Percentiles rank a stretch among this genome's conserved stretches.
These are phyloP conservation scores for Solanum clarkiae DNA, from an alignment of 257 asterid species.

Conservation along the genomic window DNA sequence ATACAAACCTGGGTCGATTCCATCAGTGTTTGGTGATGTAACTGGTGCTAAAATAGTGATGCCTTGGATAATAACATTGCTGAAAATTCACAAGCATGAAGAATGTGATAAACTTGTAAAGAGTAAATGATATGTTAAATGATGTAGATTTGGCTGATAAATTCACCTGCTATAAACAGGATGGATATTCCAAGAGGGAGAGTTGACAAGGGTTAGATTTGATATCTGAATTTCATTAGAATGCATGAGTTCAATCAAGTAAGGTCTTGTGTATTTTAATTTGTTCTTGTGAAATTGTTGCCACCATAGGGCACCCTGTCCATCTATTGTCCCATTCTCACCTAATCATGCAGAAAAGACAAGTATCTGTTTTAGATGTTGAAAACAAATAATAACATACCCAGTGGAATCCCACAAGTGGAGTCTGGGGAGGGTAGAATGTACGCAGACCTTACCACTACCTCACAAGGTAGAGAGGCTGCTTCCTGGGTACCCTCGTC, in stretches of 20 bases:
- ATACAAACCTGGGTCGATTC: slow-evolving; percentile 65
- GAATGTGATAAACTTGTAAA: not conserved
- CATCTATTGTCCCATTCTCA: slow-evolving; percentile 77
- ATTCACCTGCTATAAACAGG: slow-evolving; percentile 79
- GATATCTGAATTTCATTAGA: slow-evolving; percentile 68
- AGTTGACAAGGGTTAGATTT: slow-evolving; percentile 50
- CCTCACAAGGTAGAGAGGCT: no score
- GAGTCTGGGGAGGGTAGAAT: no score
- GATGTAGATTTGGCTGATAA: not conserved
- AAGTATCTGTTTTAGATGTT: not conserved
- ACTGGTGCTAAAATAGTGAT: slow-evolving; percentile 77
- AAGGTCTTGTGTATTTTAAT: slow-evolving; percentile 72
- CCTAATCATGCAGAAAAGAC: slow-evolving; percentile 22
- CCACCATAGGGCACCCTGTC: slow-evolving; percentile 85
- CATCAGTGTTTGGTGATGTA: slow-evolving; percentile 91
- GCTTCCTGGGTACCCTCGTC: no score
- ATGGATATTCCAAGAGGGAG: slow-evolving; percentile 89
- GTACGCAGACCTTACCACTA: no score
- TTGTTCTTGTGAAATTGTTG: slow-evolving; percentile 65
- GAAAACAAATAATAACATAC: not conserved
- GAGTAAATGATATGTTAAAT: not conserved
- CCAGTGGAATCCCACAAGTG: no score
- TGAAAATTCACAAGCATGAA: slow-evolving; percentile 18
- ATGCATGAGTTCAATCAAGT: slow-evolving; percentile 74
- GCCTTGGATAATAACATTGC: slow-evolving; percentile 64